These are phyloP conservation scores for Amauroascus niger DNA, from an alignment of 2,329 filamentous ascomycete genomes.

Conservation along the genomic window DNA sequence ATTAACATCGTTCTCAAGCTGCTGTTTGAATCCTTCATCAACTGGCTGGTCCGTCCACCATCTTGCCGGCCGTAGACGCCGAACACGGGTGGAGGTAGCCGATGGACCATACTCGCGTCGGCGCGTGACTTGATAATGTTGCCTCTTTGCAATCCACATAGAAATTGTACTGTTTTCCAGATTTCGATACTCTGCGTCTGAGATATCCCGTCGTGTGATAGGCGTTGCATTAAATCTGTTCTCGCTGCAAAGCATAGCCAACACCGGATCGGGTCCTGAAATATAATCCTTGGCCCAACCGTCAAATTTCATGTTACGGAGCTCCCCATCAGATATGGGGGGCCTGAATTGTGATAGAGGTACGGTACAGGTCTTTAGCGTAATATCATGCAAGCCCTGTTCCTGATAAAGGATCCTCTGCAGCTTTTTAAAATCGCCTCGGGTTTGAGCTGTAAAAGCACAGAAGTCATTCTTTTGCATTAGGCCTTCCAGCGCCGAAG, in stretches of 20 bases:
- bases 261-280: constrained; percentile 67
- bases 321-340: constrained; percentile 47
- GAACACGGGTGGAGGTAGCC: constrained; percentile 60
- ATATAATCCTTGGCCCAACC: constrained; percentile 71
- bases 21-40: constrained; percentile 49
- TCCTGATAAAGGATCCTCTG: constrained; percentile 53
- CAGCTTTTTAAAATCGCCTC: constrained; percentile 63
- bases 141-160: constrained; percentile 60
- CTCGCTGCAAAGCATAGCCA: constrained; percentile 79
- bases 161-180: constrained; percentile 52
- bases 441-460: constrained; percentile 65
- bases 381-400: constrained; percentile 59
- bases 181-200: constrained; percentile 56
- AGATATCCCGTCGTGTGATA: constrained; percentile 54
- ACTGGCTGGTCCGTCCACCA: constrained; percentile 72
- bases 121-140: constrained; percentile 55
- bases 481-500: constrained; percentile 50
- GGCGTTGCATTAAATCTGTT: constrained; percentile 59
- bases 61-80: constrained; percentile 49
- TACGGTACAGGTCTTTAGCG: constrained; percentile 54
- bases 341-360: constrained; percentile 47
- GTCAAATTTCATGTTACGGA: constrained; percentile 57
- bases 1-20: constrained; percentile 46
- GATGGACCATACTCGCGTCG: constrained; percentile 70
- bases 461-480: constrained; percentile 46